phyloP scores from a whole-genome alignment of 352 stramenopile genomes.

The Phytophthora hybrid region DNA sequence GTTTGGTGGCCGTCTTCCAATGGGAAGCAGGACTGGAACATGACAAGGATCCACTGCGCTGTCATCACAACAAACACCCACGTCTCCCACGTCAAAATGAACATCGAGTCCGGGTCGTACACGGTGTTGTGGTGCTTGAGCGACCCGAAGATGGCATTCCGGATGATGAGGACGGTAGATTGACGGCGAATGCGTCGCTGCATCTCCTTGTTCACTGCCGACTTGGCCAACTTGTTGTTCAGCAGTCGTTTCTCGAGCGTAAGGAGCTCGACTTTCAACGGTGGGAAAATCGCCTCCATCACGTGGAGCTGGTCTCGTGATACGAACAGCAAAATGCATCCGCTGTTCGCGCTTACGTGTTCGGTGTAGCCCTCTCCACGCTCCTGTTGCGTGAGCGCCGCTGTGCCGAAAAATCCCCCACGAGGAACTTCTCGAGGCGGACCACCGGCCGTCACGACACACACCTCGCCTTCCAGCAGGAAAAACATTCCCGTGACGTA shows the following conservation, averaged over 20 bases:
- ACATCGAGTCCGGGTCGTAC: slow-evolving; percentile 55
- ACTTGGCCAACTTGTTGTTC: slow-evolving; percentile 54
- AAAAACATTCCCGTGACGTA: slow-evolving; percentile 68
- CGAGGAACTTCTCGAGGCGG: slow-evolving; percentile 36
- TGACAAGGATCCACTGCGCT: slow-evolving; percentile 54
- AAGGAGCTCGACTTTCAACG: slow-evolving; percentile 55
- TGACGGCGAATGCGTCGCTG: slow-evolving; percentile 21
- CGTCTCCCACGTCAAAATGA: slow-evolving; percentile 61
- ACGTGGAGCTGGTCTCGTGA: slow-evolving; percentile 50
- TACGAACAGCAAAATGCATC: slow-evolving; percentile 60
- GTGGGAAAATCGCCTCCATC: slow-evolving; percentile 60
- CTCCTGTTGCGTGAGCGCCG: slow-evolving; percentile 50
- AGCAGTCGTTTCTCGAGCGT: slow-evolving; percentile 51
- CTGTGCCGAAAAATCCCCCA: slow-evolving; percentile 57
- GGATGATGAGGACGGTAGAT: slow-evolving; percentile 28
- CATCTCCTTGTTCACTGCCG: slow-evolving; percentile 26
- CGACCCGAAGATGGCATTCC: slow-evolving; percentile 28
- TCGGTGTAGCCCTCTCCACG: slow-evolving; percentile 55
- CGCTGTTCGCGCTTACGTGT: slow-evolving; percentile 54
- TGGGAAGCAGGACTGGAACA: slow-evolving; percentile 58
- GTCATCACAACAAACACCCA: slow-evolving; percentile 66
- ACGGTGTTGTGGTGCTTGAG: slow-evolving; percentile 13
- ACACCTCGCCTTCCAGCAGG: slow-evolving; percentile 59
- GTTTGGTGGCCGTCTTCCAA: background rate
- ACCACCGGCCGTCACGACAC: slow-evolving; percentile 36